Base-by-base conservation (phyloP, 441 rosid genomes). In the Cnidoscolus chayamansa region DNA sequence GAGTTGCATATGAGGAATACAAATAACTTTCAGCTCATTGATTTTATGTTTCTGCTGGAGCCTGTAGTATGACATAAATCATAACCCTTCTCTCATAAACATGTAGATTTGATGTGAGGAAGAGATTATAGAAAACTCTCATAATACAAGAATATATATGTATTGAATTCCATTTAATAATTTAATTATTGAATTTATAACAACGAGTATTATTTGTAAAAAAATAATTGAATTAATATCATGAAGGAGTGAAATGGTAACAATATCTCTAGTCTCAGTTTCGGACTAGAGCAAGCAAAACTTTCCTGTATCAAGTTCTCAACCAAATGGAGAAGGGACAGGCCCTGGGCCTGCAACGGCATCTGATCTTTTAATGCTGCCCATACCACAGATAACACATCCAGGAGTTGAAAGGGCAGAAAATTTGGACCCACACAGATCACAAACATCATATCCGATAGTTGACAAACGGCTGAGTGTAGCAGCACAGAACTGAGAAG, bases 371-470 rank as follows among this genome's bases (percentile, higher is more conserved):
- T 90, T 88, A 53, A 94, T 89, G 69, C 90, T 88, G 81, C 98
- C 99, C 98, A 95, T 91, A 58, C 99, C 98, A 73, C 99, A 96
- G 40, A 91, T 91, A 56, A 96, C 86, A 87, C 99, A 96, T 48
- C 97, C 98, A 3, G 97, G 94, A 0, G 98, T 37, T 5, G 97
- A 86, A 59, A 91, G 85, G 13, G 99, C 99, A 0, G 99, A 91
- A 79, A 96, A 96, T 80, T 96, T 96, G 48, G 97, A 90, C 15
- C 98, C 97, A 72, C 98, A 96, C 45, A 93, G 91, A 88, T 93
- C 98, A 6, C 98, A 96, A 55, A 93, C 97, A 79, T 93, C 99
- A 45, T 91, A 93, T 15, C 97, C 97, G 32, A 96, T 96, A 59
- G 99, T 96, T 31, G 99, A 96, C 57, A 96, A 83, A 49, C 98